phyloP scores from a whole-genome alignment of 2,329 filamentous ascomycete species.

The Fusarium armeniacum region DNA sequence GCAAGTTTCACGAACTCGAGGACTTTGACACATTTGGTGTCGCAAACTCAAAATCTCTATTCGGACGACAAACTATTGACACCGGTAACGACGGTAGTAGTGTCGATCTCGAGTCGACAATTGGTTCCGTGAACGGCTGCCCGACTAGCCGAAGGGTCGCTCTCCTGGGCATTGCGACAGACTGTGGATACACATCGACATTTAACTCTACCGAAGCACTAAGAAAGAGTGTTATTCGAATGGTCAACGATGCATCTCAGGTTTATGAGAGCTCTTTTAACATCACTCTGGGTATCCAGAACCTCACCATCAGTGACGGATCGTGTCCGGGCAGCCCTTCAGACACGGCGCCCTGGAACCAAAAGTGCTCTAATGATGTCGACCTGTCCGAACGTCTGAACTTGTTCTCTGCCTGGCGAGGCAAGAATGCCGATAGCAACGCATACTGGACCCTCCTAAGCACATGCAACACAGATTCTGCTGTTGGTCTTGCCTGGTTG shows the following conservation, averaged over 20 bases:
- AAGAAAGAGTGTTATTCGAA: conserved; percentile 80
- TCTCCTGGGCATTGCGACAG: conserved; percentile 89
- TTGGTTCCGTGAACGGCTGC: conserved; percentile 87
- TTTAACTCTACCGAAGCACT: conserved; percentile 76
- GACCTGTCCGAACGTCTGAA: conserved; percentile 85
- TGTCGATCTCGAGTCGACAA: conserved; percentile 81
- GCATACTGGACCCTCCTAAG: conserved; percentile 94
- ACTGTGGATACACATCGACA: conserved; percentile 85
- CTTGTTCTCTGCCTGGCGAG: conserved; percentile 90
- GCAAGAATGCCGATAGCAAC: conserved; percentile 80
- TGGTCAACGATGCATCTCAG: conserved; percentile 88
- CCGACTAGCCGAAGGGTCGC: conserved; percentile 92
- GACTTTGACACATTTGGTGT: conserved; percentile 68
- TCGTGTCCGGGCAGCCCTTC: conserved; percentile 80
- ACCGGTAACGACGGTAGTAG: conserved; percentile 78
- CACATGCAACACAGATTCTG: conserved; percentile 83
- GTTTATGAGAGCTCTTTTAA: conserved; percentile 95
- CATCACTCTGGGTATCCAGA: conserved; percentile 90
- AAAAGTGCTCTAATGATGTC: conserved; percentile 73
- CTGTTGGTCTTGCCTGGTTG: conserved; percentile 93
- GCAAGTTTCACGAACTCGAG: conserved; percentile 68
- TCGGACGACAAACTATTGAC: conserved; percentile 80
- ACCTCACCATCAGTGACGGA: conserved; percentile 81
- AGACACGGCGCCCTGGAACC: conserved; percentile 84
- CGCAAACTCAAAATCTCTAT: conserved; percentile 74